Evolutionary conservation across 345 rosid genomes (phyloP).

Genomic region (Pelargonium nanum): DNA sequence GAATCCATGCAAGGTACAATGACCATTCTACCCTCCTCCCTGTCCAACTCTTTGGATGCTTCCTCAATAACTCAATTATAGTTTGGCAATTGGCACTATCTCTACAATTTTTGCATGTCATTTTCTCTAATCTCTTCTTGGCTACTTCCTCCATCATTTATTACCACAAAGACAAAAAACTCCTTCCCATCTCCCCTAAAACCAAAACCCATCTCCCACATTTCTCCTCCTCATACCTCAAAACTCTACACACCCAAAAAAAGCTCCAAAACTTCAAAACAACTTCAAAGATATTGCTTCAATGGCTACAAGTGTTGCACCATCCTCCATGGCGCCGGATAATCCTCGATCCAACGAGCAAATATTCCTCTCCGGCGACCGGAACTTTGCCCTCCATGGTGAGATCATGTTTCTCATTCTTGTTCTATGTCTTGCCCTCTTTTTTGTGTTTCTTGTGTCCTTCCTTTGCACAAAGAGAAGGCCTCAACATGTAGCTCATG

Average conservation of each 20-base stretch:
- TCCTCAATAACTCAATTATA: background rate
- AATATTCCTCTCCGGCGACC: constrained; percentile 24
- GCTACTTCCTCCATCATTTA: background rate
- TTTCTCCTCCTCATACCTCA: too few species aligned
- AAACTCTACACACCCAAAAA: too few species aligned
- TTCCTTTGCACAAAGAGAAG: constrained; percentile 12
- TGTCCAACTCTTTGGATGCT: background rate
- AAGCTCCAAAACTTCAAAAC: too few species aligned
- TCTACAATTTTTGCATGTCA: background rate
- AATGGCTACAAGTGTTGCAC: background rate
- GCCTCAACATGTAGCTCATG: background rate
- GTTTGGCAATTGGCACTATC: background rate
- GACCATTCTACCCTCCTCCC: background rate
- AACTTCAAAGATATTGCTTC: background rate
- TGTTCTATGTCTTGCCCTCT: constrained; percentile 22
- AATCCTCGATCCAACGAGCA: constrained; percentile 9
- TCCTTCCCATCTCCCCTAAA: too few species aligned
- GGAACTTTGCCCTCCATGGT: constrained; percentile 37
- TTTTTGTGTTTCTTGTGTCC: constrained; percentile 15
- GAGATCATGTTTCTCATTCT: constrained; percentile 35
- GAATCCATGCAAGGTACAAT: too few species aligned
- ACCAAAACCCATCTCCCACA: too few species aligned
- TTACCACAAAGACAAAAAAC: background rate
- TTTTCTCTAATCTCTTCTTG: background rate
- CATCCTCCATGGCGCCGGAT: background rate